Percentiles rank a stretch among this genome's conserved stretches.
These are phyloP conservation scores for Dissophora ornata DNA, from an alignment of 192 early-diverging fungal species.

Conservation along the genomic window DNA sequence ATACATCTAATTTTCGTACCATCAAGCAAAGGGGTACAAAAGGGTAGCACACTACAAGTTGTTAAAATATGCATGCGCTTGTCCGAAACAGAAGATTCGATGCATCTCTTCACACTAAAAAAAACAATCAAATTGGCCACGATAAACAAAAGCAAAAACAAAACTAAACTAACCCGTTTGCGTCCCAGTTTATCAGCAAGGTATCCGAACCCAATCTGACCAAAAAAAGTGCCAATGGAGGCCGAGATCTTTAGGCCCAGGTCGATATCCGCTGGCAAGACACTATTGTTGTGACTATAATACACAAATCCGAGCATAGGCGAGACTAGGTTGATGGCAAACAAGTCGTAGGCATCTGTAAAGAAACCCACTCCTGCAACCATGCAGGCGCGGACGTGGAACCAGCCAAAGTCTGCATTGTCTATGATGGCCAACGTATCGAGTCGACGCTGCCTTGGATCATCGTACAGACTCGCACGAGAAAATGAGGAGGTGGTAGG, in stretches of 20 bases:
- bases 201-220: constrained; percentile 83
- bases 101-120: too few relatives aligned
- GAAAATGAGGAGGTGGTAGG: constrained; percentile 21
- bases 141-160: not conserved
- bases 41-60: too few relatives aligned
- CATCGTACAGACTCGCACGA: constrained; percentile 20
- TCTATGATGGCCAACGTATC: constrained; percentile 55
- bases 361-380: constrained; percentile 86
- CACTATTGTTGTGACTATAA: constrained; percentile 42
- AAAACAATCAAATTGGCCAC: constrained; percentile 1
- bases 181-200: constrained; percentile 89
- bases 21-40: too few relatives aligned
- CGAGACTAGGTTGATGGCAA: constrained; percentile 89
- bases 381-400: constrained; percentile 76
- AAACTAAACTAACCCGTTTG: constrained; percentile 63
- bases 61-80: too few relatives aligned
- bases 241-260: constrained; percentile 86
- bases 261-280: constrained; percentile 74
- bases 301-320: constrained; percentile 85
- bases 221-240: constrained; percentile 88
- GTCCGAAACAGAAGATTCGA: too few relatives aligned
- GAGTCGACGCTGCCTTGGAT: constrained; percentile 24
- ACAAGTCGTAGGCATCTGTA: constrained; percentile 94
- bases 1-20: too few relatives aligned
- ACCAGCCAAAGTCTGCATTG: constrained; percentile 78